Evolutionary conservation across 495 filamentous ascomycete genomes (phyloP).

Genomic region (Penicillium atrosanguineum): DNA sequence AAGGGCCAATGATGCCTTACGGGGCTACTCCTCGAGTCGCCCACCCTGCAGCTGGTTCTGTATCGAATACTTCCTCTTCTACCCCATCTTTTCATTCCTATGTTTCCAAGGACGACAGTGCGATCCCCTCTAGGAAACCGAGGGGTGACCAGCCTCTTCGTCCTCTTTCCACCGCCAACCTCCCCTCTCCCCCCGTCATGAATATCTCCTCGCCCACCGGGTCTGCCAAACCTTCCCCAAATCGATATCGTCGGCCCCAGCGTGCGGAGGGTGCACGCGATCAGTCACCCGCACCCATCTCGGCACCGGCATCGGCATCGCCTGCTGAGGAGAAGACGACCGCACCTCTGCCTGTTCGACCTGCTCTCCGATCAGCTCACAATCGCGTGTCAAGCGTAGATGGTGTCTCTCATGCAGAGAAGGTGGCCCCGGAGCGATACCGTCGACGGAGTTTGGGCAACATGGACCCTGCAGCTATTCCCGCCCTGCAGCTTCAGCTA

Average conservation of each 20-base stretch:
- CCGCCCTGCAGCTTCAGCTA: conserved; percentile 39
- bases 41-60: conserved; percentile 60
- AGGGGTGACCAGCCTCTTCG: conserved; percentile 40
- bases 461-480: conserved; percentile 59
- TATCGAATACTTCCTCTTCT: conserved; percentile 54
- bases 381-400: conserved; percentile 52
- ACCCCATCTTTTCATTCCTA: conserved; percentile 41
- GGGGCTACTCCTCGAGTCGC: conserved; percentile 43
- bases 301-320: conserved; percentile 23
- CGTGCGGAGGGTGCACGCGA: conserved; percentile 45
- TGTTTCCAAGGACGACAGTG: conserved; percentile 49
- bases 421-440: conserved; percentile 60
- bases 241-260: conserved; percentile 62
- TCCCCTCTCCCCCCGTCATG: conserved; percentile 44
- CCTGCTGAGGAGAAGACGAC: conserved; percentile 24
- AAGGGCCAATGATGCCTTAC: conserved; percentile 42
- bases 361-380: conserved; percentile 25
- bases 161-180: conserved; percentile 52
- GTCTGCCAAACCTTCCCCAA: conserved; percentile 57
- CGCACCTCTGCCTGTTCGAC: conserved; percentile 2
- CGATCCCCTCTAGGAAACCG: conserved; percentile 41
- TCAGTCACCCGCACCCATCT: conserved; percentile 42
- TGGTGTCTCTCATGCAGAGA: conserved; percentile 46
- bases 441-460: conserved; percentile 80
- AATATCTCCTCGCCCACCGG: conserved; percentile 46